phyloP scores from a whole-genome alignment of 257 asterid species.

The Solanum bukasovii region DNA sequence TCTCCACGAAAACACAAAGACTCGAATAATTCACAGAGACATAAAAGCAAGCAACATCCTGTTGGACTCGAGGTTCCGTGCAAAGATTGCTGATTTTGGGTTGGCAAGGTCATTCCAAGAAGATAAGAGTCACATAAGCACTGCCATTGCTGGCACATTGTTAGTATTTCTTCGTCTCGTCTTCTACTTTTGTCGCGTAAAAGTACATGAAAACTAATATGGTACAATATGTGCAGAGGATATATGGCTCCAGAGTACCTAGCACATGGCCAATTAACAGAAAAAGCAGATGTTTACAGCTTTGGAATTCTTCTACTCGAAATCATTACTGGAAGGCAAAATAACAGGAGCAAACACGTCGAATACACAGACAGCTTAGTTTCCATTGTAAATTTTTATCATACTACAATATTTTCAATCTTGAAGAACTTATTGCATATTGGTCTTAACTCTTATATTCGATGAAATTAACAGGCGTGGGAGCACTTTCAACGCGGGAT shows the following conservation, averaged over 20 bases:
- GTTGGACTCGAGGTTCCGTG: slow-evolving; percentile 20
- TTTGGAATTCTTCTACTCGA: slow-evolving; percentile 31
- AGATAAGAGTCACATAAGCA: slow-evolving; percentile 42
- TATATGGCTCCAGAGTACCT: slow-evolving; percentile 43
- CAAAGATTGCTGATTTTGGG: slow-evolving; percentile 45
- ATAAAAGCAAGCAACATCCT: slow-evolving; percentile 38
- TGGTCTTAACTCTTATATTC: neutral
- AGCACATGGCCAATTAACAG: slow-evolving; percentile 31
- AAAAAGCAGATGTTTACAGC: slow-evolving; percentile 35
- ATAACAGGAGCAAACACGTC: slow-evolving; percentile 20
- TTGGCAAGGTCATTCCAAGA: slow-evolving; percentile 38
- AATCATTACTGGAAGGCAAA: slow-evolving; percentile 24
- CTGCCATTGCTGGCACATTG: slow-evolving; percentile 42
- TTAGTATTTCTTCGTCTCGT: neutral
- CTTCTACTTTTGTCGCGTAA: neutral
- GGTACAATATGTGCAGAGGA: slow-evolving; percentile 12
- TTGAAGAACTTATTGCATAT: neutral
- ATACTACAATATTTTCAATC: neutral
- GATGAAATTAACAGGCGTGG: slow-evolving; percentile 21
- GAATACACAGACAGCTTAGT: slow-evolving; percentile 28
- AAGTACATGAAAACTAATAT: neutral
- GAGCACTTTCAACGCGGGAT: slow-evolving; percentile 19
- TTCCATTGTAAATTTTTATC: slow-evolving; percentile 11
- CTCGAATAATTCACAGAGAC: slow-evolving; percentile 32
- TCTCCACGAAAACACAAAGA: slow-evolving; percentile 31